Conservation (phyloP, 106 monocot species). For the Hemerocallis citrina region DNA sequence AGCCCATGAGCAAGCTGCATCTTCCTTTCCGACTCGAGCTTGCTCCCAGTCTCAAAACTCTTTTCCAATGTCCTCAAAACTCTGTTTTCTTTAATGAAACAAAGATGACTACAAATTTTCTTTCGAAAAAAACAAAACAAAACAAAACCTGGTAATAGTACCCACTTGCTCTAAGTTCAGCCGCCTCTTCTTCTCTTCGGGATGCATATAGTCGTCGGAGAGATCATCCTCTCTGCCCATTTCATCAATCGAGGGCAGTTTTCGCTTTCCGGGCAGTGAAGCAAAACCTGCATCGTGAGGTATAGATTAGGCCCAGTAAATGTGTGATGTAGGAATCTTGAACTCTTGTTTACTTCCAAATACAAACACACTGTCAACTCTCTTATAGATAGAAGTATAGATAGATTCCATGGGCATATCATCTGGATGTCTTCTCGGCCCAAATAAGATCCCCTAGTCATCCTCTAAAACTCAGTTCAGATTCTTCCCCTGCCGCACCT, state of each 20-base stretch:
- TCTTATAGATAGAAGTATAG: too few relatives aligned
- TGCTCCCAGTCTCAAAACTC: constrained; percentile 21
- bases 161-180: constrained; percentile 58
- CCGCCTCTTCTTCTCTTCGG: constrained; percentile 55
- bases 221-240: constrained; percentile 57
- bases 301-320: too few relatives aligned
- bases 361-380: too few relatives aligned
- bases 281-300: constrained; percentile 10
- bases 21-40: constrained; percentile 24
- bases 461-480: too few relatives aligned
- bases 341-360: too few relatives aligned
- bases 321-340: too few relatives aligned
- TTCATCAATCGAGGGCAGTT: constrained; percentile 27
- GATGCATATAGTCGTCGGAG: constrained; percentile 45
- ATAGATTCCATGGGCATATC: too few relatives aligned
- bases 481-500: too few relatives aligned
- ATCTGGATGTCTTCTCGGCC: too few relatives aligned
- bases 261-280: constrained; percentile 28
- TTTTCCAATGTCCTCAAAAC: constrained; percentile 20
- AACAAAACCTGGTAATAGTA: too few relatives aligned
- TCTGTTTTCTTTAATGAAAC: too few relatives aligned
- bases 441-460: too few relatives aligned
- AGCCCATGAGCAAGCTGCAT: constrained; percentile 12
- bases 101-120: constrained; percentile 14
- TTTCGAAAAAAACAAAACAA: neutral